Evolutionary conservation across 805 yeast species (phyloP), one percentile per base, ranked within the genome.

Genomic region (Wickerhamiella parazyma): DNA sequence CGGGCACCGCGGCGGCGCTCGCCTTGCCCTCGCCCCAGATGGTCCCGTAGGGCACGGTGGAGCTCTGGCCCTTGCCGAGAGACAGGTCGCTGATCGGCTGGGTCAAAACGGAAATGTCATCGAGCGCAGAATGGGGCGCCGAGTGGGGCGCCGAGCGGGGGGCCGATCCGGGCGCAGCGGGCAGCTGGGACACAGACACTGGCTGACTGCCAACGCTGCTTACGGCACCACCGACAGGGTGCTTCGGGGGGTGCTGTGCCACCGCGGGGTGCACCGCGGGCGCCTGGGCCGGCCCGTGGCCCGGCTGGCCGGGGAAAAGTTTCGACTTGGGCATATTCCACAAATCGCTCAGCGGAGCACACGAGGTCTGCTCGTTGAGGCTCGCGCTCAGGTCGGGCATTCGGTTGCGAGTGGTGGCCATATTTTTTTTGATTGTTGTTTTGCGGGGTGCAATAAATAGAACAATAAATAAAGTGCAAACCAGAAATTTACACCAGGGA

Each of bases 401-500:
- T 36, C 49, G 58, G 21, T 22, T 28, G 41, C 49, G 58, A 14
- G 58, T 53, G 35, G 56, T 53, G 12, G 56, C 56, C 58, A 54
- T 54, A 21, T 8, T 21, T 21, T 21, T 21, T 21, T 5, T 6
- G 24, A 21, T 21, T 5, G 5, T 21, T 21, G 24, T 21, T 21
- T 21, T 8, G 24, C 24, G 5, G 24, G 5, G 5, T 8, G 24
- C 24, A 21, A 21, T 21, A 21, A 21, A 21, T 21, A 21, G 24
- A 21, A 21, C 21, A 17, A 17, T 33, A 17, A 17, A 17, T 17
- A 33, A 33, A n/a, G 35, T n/a, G 35, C 11, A 16, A 33, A 33
- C 19, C 4, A 7, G 21, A 33, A 33, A 33, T 17, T 16, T 17
- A 17, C 35, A 18, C 21, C 35, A 33, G 17, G 17, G 18, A 16